Evolutionary conservation across 345 rosid genomes (phyloP).

Genomic region (Nephelium lappaceum): DNA sequence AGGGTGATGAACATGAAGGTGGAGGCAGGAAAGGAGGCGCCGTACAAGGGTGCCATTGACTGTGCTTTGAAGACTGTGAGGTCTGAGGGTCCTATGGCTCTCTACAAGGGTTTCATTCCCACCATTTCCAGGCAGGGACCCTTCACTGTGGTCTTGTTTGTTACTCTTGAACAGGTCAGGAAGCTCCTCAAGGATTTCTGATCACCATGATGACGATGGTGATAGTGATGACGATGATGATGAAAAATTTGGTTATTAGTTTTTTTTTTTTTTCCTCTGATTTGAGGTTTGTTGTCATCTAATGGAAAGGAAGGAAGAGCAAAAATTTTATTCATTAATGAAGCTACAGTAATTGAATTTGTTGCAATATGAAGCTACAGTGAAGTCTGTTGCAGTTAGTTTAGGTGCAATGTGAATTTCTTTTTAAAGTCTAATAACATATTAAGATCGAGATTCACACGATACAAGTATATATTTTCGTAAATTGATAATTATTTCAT

Average conservation of each 20-base stretch:
- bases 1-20: conserved; percentile 88
- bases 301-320: neutral
- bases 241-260: neutral
- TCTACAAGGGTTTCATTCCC: conserved; percentile 75
- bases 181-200: conserved; percentile 62
- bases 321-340: neutral
- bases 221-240: conserved; percentile 20
- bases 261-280: neutral
- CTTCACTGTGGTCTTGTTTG: conserved; percentile 76
- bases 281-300: neutral
- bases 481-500: too few species aligned
- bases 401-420: too few species aligned
- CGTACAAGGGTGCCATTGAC: conserved; percentile 64
- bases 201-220: conserved; percentile 15
- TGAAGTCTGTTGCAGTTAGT: too few species aligned
- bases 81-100: conserved; percentile 68
- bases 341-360: neutral
- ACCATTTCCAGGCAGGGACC: conserved; percentile 85
- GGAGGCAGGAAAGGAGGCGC: conserved; percentile 48
- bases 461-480: too few species aligned
- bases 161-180: conserved; percentile 77
- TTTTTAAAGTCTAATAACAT: too few species aligned
- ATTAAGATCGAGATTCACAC: too few species aligned
- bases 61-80: conserved; percentile 68
- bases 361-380: too few species aligned